Base-by-base conservation (phyloP, 306 rosid genomes). In the Macrotyloma uniflorum region DNA sequence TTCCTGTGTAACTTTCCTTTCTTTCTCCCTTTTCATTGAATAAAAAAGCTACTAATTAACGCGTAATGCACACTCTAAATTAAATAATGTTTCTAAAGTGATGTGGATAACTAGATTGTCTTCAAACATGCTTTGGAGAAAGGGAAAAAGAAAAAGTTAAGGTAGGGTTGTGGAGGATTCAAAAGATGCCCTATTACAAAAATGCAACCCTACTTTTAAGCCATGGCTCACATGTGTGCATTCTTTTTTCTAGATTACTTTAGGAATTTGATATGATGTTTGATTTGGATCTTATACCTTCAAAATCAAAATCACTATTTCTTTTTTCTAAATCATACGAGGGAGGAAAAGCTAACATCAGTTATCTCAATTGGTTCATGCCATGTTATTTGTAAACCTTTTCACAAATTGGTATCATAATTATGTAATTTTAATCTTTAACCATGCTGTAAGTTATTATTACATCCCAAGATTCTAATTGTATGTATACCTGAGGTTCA, bases 401-500 rank as follows among this genome's bases (percentile, higher is more conserved):
- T n/a, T n/a, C n/a, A n/a, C n/a, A n/a, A n/a, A n/a, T n/a, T n/a
- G n/a, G n/a, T n/a, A n/a, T n/a, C n/a, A n/a, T n/a, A n/a, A n/a
- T n/a, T n/a, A n/a, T n/a, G n/a, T n/a, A n/a, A n/a, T n/a, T n/a
- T n/a, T n/a, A n/a, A n/a, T n/a, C n/a, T n/a, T n/a, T n/a, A n/a
- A n/a, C n/a, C n/a, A n/a, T n/a, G n/a, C n/a, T n/a, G n/a, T n/a
- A n/a, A n/a, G n/a, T n/a, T n/a, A n/a, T n/a, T n/a, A n/a, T n/a
- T n/a, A n/a, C n/a, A n/a, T n/a, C n/a, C n/a, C n/a, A n/a, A n/a
- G n/a, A n/a, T n/a, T n/a, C n/a, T n/a, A n/a, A n/a, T n/a, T n/a
- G n/a, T n/a, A n/a, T n/a, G n/a, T n/a, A n/a, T n/a, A 92, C 96
- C 96, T 93, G 98, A 5, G 97, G 91, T 83, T 94, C 97, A 22